phyloP scores from a whole-genome alignment of 2,329 filamentous ascomycete species.

The Sarocladium strictum region DNA sequence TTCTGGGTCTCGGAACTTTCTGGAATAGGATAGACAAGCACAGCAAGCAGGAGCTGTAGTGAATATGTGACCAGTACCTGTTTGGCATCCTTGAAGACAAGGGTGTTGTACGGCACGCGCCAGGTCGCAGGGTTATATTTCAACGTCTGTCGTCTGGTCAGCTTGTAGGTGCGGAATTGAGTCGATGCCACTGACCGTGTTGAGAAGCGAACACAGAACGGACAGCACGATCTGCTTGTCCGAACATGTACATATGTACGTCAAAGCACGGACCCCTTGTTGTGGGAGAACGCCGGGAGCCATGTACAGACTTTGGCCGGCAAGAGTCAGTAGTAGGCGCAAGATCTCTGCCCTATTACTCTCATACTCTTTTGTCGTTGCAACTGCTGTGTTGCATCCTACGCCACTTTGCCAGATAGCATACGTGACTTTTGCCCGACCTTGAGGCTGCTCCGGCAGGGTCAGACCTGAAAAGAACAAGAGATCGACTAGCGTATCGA shows the following conservation, averaged over 20 bases:
- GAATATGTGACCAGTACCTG: conserved; percentile 89
- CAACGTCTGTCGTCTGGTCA: conserved; percentile 55
- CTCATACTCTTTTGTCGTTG: conserved; percentile 86
- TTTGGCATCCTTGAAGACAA: conserved; percentile 86
- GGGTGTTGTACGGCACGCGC: conserved; percentile 88
- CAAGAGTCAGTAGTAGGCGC: conserved; percentile 75
- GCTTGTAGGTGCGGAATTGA: background rate
- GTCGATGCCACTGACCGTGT: conserved; percentile 61
- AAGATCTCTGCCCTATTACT: conserved; percentile 88
- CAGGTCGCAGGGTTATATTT: conserved; percentile 95
- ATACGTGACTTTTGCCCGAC: conserved; percentile 78
- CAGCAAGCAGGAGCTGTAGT: conserved; percentile 79
- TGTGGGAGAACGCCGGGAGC: conserved; percentile 73
- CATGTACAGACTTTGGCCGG: conserved; percentile 92
- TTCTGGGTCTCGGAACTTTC: conserved; percentile 62
- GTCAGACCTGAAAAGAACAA: conserved; percentile 91
- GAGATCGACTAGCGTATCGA: conserved; percentile 82
- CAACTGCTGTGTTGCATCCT: conserved; percentile 83
- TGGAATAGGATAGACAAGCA: conserved; percentile 82
- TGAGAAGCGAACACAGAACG: conserved; percentile 84
- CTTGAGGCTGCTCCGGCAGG: conserved; percentile 63
- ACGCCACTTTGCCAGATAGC: conserved; percentile 98
- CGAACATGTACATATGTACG: conserved; percentile 79
- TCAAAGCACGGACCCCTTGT: conserved; percentile 76
- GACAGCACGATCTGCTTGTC: conserved; percentile 92